A percentile compares a stretch with the other conserved stretches of the same genome.
phyloP scores from a whole-genome alignment of 2,329 filamentous ascomycete species.

The Knufia fluminis region DNA sequence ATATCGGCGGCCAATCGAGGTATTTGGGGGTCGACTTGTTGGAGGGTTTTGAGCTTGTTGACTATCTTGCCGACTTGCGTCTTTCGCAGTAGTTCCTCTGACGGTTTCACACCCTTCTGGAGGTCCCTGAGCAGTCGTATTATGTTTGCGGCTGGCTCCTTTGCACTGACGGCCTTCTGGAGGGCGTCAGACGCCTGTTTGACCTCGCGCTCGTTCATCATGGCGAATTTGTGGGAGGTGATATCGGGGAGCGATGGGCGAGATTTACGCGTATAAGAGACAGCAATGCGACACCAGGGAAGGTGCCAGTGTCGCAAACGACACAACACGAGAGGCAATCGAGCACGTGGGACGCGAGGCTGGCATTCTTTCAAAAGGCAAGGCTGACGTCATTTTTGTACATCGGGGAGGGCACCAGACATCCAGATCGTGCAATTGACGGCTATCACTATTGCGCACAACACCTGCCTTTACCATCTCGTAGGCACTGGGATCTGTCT shows the following conservation, averaged over 20 bases:
- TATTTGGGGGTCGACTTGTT: conserved; percentile 54
- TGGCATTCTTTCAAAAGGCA: neutral
- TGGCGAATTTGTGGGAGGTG: neutral
- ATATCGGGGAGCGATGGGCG: neutral
- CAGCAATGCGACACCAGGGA: neutral
- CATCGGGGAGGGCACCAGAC: neutral
- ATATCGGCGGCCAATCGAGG: conserved; percentile 69
- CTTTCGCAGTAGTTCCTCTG: conserved; percentile 79
- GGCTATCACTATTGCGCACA: too few relatives aligned
- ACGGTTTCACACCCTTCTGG: conserved; percentile 70
- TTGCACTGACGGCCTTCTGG: conserved; percentile 65
- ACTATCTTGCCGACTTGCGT: conserved; percentile 89
- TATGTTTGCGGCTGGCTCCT: conserved; percentile 64
- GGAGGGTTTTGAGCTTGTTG: conserved; percentile 75
- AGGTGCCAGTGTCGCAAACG: neutral
- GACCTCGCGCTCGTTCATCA: conserved; percentile 75
- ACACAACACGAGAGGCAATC: neutral
- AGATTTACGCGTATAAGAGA: too few relatives aligned
- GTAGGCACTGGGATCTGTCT: too few relatives aligned
- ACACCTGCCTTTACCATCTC: too few relatives aligned
- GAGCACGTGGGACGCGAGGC: neutral
- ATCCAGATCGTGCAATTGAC: neutral
- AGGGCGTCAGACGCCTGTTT: conserved; percentile 67
- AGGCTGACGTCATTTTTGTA: neutral
- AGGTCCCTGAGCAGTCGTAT: conserved; percentile 67